Evolutionary conservation across 108 stramenopile species (phyloP).

Genomic region (Pseudonitzschia delicatissima): DNA sequence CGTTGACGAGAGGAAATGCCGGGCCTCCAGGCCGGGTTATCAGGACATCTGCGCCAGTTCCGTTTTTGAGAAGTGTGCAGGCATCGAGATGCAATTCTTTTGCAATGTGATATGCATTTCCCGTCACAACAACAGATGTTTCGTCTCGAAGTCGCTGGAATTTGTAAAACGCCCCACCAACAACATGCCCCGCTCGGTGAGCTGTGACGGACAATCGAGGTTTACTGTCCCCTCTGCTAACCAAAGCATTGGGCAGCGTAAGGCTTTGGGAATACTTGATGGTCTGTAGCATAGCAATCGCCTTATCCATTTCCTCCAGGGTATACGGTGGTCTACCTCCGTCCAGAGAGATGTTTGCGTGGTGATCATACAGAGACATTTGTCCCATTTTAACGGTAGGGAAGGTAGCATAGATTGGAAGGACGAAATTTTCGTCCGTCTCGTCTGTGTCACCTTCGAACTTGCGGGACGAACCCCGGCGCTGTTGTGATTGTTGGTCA

Average conservation of each 20-base stretch:
- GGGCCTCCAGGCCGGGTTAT: slow-evolving; percentile 76
- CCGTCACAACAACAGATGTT: slow-evolving; percentile 67
- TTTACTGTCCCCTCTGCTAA: not conserved
- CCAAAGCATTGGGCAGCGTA: slow-evolving; percentile 30
- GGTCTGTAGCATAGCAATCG: slow-evolving; percentile 59
- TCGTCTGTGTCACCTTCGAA: not conserved
- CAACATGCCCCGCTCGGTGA: slow-evolving; percentile 83
- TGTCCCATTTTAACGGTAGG: slow-evolving; percentile 96
- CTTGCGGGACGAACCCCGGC: not conserved
- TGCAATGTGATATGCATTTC: slow-evolving; percentile 74
- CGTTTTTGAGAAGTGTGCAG: slow-evolving; percentile 69
- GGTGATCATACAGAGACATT: slow-evolving; percentile 94
- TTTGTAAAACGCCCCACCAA: slow-evolving; percentile 82
- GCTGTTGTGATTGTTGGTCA: not conserved
- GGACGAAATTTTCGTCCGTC: slow-evolving; percentile 18
- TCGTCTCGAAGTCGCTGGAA: slow-evolving; percentile 72
- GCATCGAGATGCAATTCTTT: slow-evolving; percentile 82
- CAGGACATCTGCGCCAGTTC: slow-evolving; percentile 74
- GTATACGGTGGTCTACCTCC: slow-evolving; percentile 69
- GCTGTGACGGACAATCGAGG: slow-evolving; percentile 62
- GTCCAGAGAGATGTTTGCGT: slow-evolving; percentile 73
- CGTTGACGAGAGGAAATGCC: slow-evolving; percentile 47
- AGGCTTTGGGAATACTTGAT: slow-evolving; percentile 91
- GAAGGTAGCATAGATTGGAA: slow-evolving; percentile 89
- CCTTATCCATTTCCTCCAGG: slow-evolving; percentile 86